Conservation (phyloP, 2,329 filamentous ascomycete species). For the Cryoendolithus antarcticus region DNA sequence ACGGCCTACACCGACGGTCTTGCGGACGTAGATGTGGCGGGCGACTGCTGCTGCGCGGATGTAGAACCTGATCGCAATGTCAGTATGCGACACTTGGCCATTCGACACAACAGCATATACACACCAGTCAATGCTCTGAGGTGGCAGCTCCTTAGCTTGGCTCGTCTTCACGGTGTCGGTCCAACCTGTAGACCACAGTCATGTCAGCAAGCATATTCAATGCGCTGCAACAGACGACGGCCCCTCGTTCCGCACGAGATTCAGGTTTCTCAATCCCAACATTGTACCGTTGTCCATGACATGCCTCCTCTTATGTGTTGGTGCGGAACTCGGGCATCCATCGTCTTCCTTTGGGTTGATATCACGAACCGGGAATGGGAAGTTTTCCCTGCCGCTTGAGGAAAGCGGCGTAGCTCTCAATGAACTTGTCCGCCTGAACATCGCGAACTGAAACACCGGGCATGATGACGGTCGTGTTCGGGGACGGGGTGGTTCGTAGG, state of each 20-base stretch:
- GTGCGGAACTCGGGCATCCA: no score
- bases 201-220: conserved; percentile 28
- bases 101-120: not conserved
- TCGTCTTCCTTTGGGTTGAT: conserved; percentile 5
- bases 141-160: conserved; percentile 90
- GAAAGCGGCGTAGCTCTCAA: conserved; percentile 74
- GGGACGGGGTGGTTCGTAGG: conserved; percentile 6
- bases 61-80: conserved; percentile 44
- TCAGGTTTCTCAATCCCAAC: conserved; percentile 32
- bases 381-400: conserved; percentile 92
- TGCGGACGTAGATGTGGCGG: conserved; percentile 97
- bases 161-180: conserved; percentile 99
- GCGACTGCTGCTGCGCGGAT: conserved; percentile 86
- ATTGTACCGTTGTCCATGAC: conserved; percentile 17
- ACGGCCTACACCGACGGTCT: conserved; percentile 97
- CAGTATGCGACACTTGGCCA: not conserved
- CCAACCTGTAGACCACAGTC: conserved; percentile 59
- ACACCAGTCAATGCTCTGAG: conserved; percentile 90
- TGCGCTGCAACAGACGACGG: conserved; percentile 13
- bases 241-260: conserved; percentile 42
- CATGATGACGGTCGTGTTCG: conserved; percentile 54
- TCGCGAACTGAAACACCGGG: conserved; percentile 72
- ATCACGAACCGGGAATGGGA: conserved; percentile 66
- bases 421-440: conserved; percentile 86
- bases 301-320: conserved; percentile 12